Evolutionary conservation across 768 basidiomycete species (phyloP), one percentile per base, ranked within the genome.

Genomic region (Neoboletus brunneissimus): DNA sequence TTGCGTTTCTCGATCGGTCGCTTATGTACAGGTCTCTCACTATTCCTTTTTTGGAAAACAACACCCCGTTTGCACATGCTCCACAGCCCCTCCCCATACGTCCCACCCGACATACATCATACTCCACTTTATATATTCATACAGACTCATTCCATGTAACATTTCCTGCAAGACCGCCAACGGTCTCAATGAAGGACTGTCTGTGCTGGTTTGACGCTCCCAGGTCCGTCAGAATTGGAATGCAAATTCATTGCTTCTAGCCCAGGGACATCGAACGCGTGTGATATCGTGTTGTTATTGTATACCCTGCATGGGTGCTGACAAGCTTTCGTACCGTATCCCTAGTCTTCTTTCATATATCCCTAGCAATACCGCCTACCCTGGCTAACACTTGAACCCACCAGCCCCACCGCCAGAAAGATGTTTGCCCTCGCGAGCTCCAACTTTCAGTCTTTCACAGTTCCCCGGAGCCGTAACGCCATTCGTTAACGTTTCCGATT

Each of bases 181-280:
- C 23, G 23, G 22, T n/a, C 42, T 31, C 25, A 15, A 38, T 15
- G 18, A 29, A 7, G 35, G 29, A 16, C 22, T 27, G 13, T n/a
- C 29, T 18, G 23, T 37, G 47, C 31, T 42, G n/a, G 5, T 50
- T 53, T 53, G 37, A 40, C 25, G n/a, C 5, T 35, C 16, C 22
- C 47, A 29, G 48, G n/a, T 5, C 27, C 12, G 48, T 61, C 49
- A 48, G 31, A 35, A 42, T 29, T 15, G 51, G 55, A 61, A 63
- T 53, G 54, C 41, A 61, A 40, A 18, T 32, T 31, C 11, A 25
- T n/a, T 29, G 47, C 60, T 61, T 61, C 59, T 61, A 46, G 51
- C 48, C 34, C 60, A 57, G 60, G 60, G 25, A 54, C 34, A 20
- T 25, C 5, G 22, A 53, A 44, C 48, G 4, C 38, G 51, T 56